Conservation (phyloP, 805 yeast species). For the Teunomyces aglyptinius region DNA sequence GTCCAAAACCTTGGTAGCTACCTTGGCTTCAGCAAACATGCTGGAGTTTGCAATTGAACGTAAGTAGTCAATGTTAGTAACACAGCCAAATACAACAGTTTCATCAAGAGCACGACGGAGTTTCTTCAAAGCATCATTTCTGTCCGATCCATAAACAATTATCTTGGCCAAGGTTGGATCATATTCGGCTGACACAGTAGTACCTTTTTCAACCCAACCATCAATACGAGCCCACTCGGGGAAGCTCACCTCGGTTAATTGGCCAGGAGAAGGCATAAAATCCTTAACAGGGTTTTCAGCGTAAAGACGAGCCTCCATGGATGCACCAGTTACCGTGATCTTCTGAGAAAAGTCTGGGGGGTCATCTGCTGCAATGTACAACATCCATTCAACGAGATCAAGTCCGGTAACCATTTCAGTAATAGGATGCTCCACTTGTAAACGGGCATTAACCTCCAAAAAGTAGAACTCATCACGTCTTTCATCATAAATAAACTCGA, state of each 20-base stretch:
- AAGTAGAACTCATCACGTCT: conserved; percentile 86
- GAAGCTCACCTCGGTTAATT: conserved; percentile 76
- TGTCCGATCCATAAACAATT: conserved; percentile 88
- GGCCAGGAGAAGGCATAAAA: conserved; percentile 96
- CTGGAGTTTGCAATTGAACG: conserved; percentile 78
- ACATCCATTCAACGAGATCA: conserved; percentile 97
- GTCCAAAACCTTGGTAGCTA: conserved; percentile 86
- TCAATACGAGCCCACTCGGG: conserved; percentile 93
- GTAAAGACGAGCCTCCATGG: conserved; percentile 95
- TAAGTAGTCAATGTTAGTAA: conserved; percentile 86
- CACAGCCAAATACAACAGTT: conserved; percentile 84
- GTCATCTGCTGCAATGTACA: conserved; percentile 82
- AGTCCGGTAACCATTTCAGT: conserved; percentile 94
- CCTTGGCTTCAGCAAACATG: conserved; percentile 80
- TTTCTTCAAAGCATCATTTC: conserved; percentile 78
- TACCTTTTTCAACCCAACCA: conserved; percentile 90
- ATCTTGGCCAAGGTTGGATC: conserved; percentile 97
- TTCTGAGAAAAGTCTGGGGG: conserved; percentile 73
- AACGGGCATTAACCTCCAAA: conserved; percentile 92
- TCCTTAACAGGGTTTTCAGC: conserved; percentile 97
- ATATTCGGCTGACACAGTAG: conserved; percentile 85
- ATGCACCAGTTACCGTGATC: conserved; percentile 72
- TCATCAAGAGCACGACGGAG: conserved; percentile 79
- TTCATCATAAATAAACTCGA: conserved; percentile 90
- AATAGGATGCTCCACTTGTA: conserved; percentile 97